Evolutionary conservation across 768 basidiomycete species (phyloP).

Genomic region (Lentinula raphanica): DNA sequence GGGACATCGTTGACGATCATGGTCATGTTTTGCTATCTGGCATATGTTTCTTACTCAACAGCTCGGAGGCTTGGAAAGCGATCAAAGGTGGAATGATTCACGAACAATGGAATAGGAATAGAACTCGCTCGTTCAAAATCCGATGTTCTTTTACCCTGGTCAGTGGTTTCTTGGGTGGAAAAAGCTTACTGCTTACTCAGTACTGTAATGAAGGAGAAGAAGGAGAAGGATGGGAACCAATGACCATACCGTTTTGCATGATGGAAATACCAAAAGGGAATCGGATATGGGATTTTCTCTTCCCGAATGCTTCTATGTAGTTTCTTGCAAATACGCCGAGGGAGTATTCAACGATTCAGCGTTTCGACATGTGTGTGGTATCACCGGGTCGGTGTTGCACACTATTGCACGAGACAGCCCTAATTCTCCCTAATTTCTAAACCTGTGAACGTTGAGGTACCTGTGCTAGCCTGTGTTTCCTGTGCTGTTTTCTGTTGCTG

Average conservation of each 20-base stretch:
- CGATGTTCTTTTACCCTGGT: background rate
- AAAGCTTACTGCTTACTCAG: no score
- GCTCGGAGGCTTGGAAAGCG: background rate
- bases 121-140: no score
- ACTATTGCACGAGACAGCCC: no score
- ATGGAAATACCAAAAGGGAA: no score
- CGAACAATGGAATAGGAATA: no score
- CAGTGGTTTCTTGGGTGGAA: background rate
- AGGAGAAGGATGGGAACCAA: no score
- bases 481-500: no score
- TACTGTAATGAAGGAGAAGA: background rate
- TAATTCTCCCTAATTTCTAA: no score
- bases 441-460: no score
- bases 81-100: background rate
- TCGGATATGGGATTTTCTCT: no score
- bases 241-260: background rate
- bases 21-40: conserved; percentile 33
- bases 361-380: no score
- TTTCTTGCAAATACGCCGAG: background rate
- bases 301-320: background rate
- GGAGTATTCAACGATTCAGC: background rate
- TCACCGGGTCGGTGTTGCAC: background rate
- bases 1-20: conserved; percentile 35
- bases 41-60: conserved; percentile 22
- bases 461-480: no score